Evolutionary conservation across 106 monocot genomes (phyloP).

Genomic region (Posidonia australis): DNA sequence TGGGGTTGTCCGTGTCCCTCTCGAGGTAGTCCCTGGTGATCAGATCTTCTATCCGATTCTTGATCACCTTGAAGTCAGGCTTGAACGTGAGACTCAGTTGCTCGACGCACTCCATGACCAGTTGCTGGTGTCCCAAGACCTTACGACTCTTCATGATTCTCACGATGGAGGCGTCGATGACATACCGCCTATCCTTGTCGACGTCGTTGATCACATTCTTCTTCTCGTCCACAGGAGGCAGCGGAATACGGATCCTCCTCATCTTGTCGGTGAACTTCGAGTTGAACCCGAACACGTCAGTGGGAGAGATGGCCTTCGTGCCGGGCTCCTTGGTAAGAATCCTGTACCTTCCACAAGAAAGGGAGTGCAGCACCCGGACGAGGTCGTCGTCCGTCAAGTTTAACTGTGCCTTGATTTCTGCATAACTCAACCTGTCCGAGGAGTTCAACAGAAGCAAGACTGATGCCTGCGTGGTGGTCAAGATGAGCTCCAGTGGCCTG

Average conservation of each 20-base stretch:
- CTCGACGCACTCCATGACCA: slow-evolving; percentile 70
- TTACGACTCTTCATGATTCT: slow-evolving; percentile 84
- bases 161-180: slow-evolving; percentile 83
- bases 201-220: slow-evolving; percentile 73
- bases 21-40: slow-evolving; percentile 77
- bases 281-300: slow-evolving; percentile 77
- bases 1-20: slow-evolving; percentile 74
- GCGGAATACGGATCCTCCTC: slow-evolving; percentile 70
- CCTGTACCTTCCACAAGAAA: slow-evolving; percentile 77
- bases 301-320: slow-evolving; percentile 51
- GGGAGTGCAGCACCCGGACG: slow-evolving; percentile 77
- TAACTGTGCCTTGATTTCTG: slow-evolving; percentile 61
- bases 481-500: slow-evolving; percentile 71
- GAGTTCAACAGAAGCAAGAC: slow-evolving; percentile 70
- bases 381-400: slow-evolving; percentile 70
- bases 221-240: slow-evolving; percentile 66
- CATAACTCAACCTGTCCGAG: slow-evolving; percentile 60
- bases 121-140: slow-evolving; percentile 61
- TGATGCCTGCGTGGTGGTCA: slow-evolving; percentile 67
- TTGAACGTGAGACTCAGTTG: slow-evolving; percentile 69
- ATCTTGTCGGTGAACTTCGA: slow-evolving; percentile 84
- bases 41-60: slow-evolving; percentile 79
- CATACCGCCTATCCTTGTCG: slow-evolving; percentile 68
- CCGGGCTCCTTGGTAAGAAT: slow-evolving; percentile 80
- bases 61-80: slow-evolving; percentile 91